Conservation (phyloP, 1,139 yeast genomes). For the Candida smagusa region DNA sequence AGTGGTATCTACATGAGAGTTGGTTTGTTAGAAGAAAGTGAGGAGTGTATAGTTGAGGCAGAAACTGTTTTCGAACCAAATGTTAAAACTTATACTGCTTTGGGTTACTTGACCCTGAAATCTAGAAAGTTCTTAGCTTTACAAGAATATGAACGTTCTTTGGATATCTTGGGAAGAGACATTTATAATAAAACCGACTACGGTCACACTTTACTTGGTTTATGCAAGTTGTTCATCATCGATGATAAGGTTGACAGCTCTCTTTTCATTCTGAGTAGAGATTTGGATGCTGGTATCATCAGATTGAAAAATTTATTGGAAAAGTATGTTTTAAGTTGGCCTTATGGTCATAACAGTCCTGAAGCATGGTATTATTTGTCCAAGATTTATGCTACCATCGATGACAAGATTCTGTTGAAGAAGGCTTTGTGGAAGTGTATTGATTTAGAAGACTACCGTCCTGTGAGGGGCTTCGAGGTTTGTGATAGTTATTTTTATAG, state of each 20-base stretch:
- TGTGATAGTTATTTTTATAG: constrained; percentile 18
- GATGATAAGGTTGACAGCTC: constrained; percentile 36
- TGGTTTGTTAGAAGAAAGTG: constrained; percentile 58
- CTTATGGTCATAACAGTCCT: constrained; percentile 52
- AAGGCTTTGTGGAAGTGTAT: constrained; percentile 64
- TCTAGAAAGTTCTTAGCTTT: constrained; percentile 48
- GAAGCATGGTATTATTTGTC: constrained; percentile 78
- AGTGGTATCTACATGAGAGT: constrained; percentile 62
- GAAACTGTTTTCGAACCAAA: constrained; percentile 51
- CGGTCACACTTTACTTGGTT: constrained; percentile 62
- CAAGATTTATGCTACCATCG: constrained; percentile 58
- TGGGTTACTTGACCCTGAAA: constrained; percentile 49
- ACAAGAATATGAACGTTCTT: constrained; percentile 65
- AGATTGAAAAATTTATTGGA: constrained; percentile 65
- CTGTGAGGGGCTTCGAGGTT: constrained; percentile 48
- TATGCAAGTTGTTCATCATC: constrained; percentile 53
- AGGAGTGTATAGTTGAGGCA: constrained; percentile 73
- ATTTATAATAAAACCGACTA: constrained; percentile 36
- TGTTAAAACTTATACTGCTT: constrained; percentile 49
- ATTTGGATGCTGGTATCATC: constrained; percentile 61
- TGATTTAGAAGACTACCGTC: constrained; percentile 62
- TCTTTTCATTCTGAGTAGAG: constrained; percentile 44
- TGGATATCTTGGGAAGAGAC: constrained; percentile 36
- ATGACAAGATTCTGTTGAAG: constrained; percentile 52
- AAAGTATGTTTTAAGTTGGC: constrained; percentile 43